Evolutionary conservation across 2,329 filamentous ascomycete species (phyloP), one percentile per base, ranked within the genome.

Genomic region (Hymenoscyphus salicellus): DNA sequence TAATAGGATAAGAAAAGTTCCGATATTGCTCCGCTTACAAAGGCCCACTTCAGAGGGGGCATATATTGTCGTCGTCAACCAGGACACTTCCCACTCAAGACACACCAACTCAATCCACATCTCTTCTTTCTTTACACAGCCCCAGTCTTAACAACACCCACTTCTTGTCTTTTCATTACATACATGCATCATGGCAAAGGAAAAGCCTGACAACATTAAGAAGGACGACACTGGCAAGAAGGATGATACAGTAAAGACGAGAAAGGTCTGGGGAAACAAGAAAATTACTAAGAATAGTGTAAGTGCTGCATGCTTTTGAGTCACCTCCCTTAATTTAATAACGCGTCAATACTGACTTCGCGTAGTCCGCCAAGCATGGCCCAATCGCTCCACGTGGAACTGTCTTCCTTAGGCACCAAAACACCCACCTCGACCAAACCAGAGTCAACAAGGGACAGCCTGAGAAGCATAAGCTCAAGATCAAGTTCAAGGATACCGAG

Each of bases 391-490:
- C 58, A 2, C 58, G 38, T 16, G 32, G 32, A 10, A 60, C 43
- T 23, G n/a, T 52, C 8, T 60, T 52, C n/a, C 28, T 60, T 6
- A 28, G 32, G 26, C 3, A 33, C 28, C 16, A 49, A 16, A 43
- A 72, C 75, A 6, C 17, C 7, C 52, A 62, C 26, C 57, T 62
- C 11, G 55, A 57, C 11, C 28, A 41, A n/a, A 33, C 8, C 23
- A 23, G 32, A 30, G 61, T 36, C 26, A n/a, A 28, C 20, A 23
- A 20, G 8, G 61, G 61, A 6, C 26, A 58, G 11, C 6, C 23
- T 6, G 61, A 62, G 14, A 26, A 16, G 2, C 33, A n/a, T 5
- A 62, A 62, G 23, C 14, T 32, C 14, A 57, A 17, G 14, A 49
- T 62, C 6, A 26, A 49, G 43, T 26, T 57, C 20, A 23, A 28